Base-by-base conservation (phyloP, 768 basidiomycete species). In the Gloeostereum incarnatum region DNA sequence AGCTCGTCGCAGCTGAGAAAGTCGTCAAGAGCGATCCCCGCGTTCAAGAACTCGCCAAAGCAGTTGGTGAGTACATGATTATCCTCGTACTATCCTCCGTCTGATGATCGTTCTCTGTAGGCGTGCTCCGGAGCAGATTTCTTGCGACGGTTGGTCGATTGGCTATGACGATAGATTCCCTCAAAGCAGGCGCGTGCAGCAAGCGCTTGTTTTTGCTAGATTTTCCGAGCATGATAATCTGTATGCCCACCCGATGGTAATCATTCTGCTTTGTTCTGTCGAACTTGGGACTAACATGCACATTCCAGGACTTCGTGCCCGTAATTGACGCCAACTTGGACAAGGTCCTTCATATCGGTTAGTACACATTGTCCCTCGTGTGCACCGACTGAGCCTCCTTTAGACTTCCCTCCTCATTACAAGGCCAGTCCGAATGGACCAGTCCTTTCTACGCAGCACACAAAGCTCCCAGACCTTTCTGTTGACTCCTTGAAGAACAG, bases 91-190 rank as follows among this genome's bases (percentile, higher is more conserved):
- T 43, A 54, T 39, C 11, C 27, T 31, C 30, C 14, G 22, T n/a
- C n/a, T n/a, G n/a, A n/a, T n/a, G 16, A 22, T 21, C 22, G n/a
- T 34, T 34, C 33, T 29, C 14, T 29, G 26, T 53, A 86, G 84
- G 84, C n/a, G 57, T 89, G 35, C 54, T 65, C 4, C 79, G 2
- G 67, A 88, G 21, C 76, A 89, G 54, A 74, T 90, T 7, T 66
- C 57, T 41, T 81, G 81, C 33, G 90, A 92, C 44, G 89, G 90
- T 2, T 97, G 92, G 92, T 75, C 84, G 0, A 81, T 97, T 44
- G 92, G 92, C 25, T 87, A 81, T 46, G 92, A 97, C 47, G 78
- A 79, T 16, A 79, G 92, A 11, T 96, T 93, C 66, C 81, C 86
- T 0, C 63, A 70, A 35, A 56, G 59, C 10, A 63, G 64, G 31